Base-by-base conservation (phyloP, 192 early-diverging fungal species). In the Podila minutissima region DNA sequence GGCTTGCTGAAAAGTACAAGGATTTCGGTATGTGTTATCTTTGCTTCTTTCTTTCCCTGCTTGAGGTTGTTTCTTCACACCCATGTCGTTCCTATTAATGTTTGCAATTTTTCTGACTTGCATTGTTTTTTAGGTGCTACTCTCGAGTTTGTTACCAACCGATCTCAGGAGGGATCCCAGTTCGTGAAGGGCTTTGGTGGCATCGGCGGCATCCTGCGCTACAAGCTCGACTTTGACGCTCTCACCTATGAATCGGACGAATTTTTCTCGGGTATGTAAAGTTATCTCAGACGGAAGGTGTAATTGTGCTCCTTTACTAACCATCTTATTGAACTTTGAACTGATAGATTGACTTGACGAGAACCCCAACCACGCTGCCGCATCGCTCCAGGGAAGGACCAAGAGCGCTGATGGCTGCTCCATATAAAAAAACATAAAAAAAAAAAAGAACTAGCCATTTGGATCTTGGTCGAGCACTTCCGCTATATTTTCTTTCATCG, bases 181-280 rank as follows among this genome's bases (percentile, higher is more conserved):
- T 99, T 98, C 86, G 95, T 98, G 66, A 95, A 94, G 76, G 98
- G 98, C 28, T 99, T 99, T 86, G 98, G 98, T 87, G 98, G 98
- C 49, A 98, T 99, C 72, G 98, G 96, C 57, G 97, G 95, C 17
- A 72, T 97, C 32, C 88, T 98, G 70, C 95, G 98, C 82, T 99
- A 98, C 91, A 97, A 99, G 90, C 91, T 97, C 60, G 89, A 94
- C 77, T 89, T 95, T 66, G 83, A 91, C 12, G 87, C 90, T 78
- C 83, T 94, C 32, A 89, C 74, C 49, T 88, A 87, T 41, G 90
- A 91, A 61, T 90, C 87, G 53, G 88, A 91, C 41, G 89, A 90
- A 64, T 90, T 93, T 83, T 93, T 78, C 71, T 89, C 87, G 63
- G 87, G 79, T 74, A 55, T 12, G 73, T 74, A 13, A 5, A 41